Evolutionary conservation across 2,329 filamentous ascomycete genomes (phyloP).

Genomic region (Colletotrichum musicola): DNA sequence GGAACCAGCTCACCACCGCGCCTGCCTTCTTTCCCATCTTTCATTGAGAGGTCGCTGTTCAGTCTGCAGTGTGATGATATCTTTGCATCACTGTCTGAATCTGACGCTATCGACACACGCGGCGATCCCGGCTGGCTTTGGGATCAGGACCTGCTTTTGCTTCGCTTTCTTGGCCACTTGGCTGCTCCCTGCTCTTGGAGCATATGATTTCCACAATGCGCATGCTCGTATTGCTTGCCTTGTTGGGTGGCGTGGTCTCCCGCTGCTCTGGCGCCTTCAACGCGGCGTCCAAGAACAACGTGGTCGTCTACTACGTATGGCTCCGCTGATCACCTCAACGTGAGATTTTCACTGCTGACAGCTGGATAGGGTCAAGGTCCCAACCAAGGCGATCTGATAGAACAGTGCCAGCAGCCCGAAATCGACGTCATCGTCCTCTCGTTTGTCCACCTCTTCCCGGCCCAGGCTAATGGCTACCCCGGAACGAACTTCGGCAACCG

Average conservation of each 20-base stretch:
- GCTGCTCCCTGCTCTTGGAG: background rate
- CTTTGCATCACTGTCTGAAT: background rate
- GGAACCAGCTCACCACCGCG: background rate
- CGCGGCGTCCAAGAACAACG: conserved; percentile 51
- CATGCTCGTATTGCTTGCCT: background rate
- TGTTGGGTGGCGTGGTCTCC: conserved; percentile 10
- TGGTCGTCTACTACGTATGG: conserved; percentile 58
- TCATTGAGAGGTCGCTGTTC: background rate
- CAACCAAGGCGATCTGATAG: conserved; percentile 50
- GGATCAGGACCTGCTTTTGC: background rate
- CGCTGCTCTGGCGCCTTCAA: conserved; percentile 43
- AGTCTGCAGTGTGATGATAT: background rate
- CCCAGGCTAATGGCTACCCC: conserved; percentile 56
- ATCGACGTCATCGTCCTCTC: conserved; percentile 59
- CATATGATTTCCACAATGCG: conserved; percentile 1
- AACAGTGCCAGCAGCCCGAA: conserved; percentile 53
- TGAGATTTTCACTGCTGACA: background rate
- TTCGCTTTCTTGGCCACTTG: background rate
- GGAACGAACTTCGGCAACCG: conserved; percentile 57
- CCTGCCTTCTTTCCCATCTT: background rate
- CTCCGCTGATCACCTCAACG: no score
- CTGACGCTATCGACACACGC: background rate
- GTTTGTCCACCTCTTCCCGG: conserved; percentile 56
- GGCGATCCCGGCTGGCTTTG: background rate
- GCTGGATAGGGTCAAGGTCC: conserved; percentile 53